These are phyloP conservation scores for Mycena latifolia DNA, from an alignment of 768 basidiomycete genomes.

Conservation along the genomic window DNA sequence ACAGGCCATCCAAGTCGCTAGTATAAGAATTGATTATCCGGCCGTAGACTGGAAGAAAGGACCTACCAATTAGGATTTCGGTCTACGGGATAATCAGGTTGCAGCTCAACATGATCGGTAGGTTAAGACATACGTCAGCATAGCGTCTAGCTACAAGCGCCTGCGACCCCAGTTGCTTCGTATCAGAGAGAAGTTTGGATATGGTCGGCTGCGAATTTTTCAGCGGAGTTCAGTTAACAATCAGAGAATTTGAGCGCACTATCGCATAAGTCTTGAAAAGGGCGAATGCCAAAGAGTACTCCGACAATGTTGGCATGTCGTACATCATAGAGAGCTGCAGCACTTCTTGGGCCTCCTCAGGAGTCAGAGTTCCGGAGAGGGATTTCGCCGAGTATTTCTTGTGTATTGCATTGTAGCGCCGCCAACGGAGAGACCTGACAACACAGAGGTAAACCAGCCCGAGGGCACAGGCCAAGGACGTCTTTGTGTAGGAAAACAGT, in stretches of 20 bases:
- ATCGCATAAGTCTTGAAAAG: slow-evolving; percentile 64
- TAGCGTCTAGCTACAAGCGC: slow-evolving; percentile 57
- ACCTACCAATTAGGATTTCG: slow-evolving; percentile 56
- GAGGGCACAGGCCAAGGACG: slow-evolving; percentile 11
- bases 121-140: slow-evolving; percentile 56
- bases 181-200: slow-evolving; percentile 55
- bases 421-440: slow-evolving; percentile 56
- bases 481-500: slow-evolving; percentile 8
- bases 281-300: slow-evolving; percentile 59
- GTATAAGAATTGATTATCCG: not conserved
- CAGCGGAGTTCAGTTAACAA: not conserved
- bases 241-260: too few relatives aligned
- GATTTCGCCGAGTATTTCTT: slow-evolving; percentile 51
- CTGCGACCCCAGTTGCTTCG: slow-evolving; percentile 52
- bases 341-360: slow-evolving; percentile 61
- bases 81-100: slow-evolving; percentile 45
- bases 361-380: slow-evolving; percentile 49
- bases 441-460: slow-evolving; percentile 38
- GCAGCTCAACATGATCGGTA: not conserved
- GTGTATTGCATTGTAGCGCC: slow-evolving; percentile 57
- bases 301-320: slow-evolving; percentile 60
- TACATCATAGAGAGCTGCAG: slow-evolving; percentile 47
- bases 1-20: slow-evolving; percentile 53
- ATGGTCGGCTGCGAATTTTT: slow-evolving; percentile 56
- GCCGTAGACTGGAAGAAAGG: not conserved